Percentiles rank a stretch among this genome's conserved stretches.
phyloP scores from a whole-genome alignment of 2,329 filamentous ascomycete species.

The Pseudocercospora crystallina region DNA sequence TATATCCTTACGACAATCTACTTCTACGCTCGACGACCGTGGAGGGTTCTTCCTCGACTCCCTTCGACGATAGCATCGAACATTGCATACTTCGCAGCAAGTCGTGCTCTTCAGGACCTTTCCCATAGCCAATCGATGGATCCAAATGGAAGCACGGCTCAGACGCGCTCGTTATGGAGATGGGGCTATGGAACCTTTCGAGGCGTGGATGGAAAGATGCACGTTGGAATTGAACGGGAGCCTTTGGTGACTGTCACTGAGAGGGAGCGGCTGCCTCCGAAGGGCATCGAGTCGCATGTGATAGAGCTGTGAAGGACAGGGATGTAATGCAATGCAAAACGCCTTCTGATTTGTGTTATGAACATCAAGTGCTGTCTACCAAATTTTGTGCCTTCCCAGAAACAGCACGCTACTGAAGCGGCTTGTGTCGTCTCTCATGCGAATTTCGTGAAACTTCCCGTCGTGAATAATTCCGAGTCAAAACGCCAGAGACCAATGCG shows the following conservation, averaged over 20 bases:
- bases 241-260: constrained; percentile 34
- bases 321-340: not conserved
- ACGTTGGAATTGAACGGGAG: constrained; percentile 55
- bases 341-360: no score
- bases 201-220: constrained; percentile 47
- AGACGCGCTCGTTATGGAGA: no score
- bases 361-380: not conserved
- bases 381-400: not conserved
- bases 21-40: constrained; percentile 46
- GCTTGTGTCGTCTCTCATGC: no score
- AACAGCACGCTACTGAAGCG: no score
- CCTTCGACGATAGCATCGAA: constrained; percentile 53
- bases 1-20: constrained; percentile 46
- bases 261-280: not conserved
- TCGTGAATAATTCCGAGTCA: no score
- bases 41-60: constrained; percentile 50
- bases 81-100: constrained; percentile 51
- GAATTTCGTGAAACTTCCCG: no score
- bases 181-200: constrained; percentile 55
- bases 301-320: not conserved
- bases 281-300: not conserved
- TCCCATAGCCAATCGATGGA: no score
- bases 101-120: constrained; percentile 44
- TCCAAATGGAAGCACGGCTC: no score
- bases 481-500: no score